These are phyloP conservation scores for Glaciozyma martinii DNA, from an alignment of 768 basidiomycete genomes.

Conservation along the genomic window DNA sequence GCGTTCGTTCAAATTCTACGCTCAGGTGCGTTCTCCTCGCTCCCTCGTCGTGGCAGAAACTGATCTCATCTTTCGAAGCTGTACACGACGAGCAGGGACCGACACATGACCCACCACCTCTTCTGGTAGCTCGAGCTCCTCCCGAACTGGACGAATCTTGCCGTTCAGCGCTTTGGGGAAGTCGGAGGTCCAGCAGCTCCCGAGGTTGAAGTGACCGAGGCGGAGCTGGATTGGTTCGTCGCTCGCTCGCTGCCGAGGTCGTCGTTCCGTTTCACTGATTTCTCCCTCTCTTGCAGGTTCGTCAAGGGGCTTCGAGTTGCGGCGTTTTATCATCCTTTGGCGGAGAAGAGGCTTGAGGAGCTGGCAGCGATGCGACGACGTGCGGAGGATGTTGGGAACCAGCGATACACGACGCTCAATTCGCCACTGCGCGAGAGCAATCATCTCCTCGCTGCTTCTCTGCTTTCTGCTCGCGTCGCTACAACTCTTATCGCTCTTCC, in stretches of 20 bases:
- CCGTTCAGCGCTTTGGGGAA: constrained; percentile 12
- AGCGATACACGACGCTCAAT: too few species aligned
- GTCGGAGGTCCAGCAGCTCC: not conserved
- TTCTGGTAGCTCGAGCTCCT: constrained; percentile 19
- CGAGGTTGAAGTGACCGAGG: not conserved
- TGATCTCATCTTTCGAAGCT: not conserved
- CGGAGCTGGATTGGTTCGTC: constrained; percentile 19
- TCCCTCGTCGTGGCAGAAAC: not conserved
- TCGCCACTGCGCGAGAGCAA: too few species aligned
- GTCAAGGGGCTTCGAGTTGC: constrained; percentile 6
- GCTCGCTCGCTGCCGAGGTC: too few species aligned
- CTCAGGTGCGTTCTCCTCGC: not conserved
- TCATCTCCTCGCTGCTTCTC: too few species aligned
- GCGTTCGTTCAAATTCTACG: not conserved
- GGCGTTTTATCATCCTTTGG: constrained; percentile 13
- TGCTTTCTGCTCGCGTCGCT: too few species aligned
- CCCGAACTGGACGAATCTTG: constrained; percentile 8
- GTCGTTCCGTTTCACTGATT: too few species aligned
- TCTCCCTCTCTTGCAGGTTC: not conserved
- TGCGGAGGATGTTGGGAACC: too few species aligned
- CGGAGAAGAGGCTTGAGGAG: not conserved
- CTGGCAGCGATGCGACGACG: constrained; percentile 1
- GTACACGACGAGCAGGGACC: not conserved
- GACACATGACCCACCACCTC: constrained; percentile 12
- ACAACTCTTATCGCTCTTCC: too few species aligned